Evolutionary conservation across 1,284 basidiomycete genomes (phyloP), one percentile per base, ranked within the genome.

Genomic region (Rhodotorula sp.): DNA sequence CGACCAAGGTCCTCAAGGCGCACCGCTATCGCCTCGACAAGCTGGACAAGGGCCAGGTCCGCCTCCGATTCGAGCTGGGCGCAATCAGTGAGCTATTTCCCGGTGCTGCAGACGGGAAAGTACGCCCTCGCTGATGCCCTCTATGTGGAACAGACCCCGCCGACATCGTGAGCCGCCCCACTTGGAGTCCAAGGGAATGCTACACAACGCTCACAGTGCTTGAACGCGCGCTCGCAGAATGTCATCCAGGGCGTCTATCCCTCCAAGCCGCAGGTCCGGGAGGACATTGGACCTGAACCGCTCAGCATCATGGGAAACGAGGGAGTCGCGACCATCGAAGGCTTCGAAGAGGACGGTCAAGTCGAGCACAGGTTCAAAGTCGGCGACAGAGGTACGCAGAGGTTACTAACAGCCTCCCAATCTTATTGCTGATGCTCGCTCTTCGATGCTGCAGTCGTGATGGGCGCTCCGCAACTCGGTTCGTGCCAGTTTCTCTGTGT

Each of bases 241-340:
- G 89, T 90, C 58, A 85, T 92, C 56, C 88, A 92, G 80, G 92
- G 92, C 16, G 86, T 90, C 23, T 93, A 93, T 78, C 91, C 91
- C 0, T 80, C 85, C 19, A 88, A 87, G 74, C 89, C 90, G 0
- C 77, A 76, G 2, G 81, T 83, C 31, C 79, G 82, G 10, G 63
- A 65, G 28, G 68, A 68, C 23, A 62, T 70, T 52, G 73, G 78
- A 15, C 67, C 70, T 12, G 72, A 75, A 21, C 67, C 72, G 38
- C 63, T 76, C 14, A 81, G 82, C 76, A 84, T 93, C 8, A 88
- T 84, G 54, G 92, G 91, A 12, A 92, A 92, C 77, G 92, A 94
- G 80, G 91, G 90, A 2, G 80, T 91, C 5, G 92, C 87, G 3
- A 83, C 87, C 69, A 86, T 93, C 7, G 83, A 84, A 8, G 85